A percentile compares a stretch with the other conserved stretches of the same genome.
These are phyloP conservation scores for Domatiomyces globalis DNA, from an alignment of 2,329 filamentous ascomycete species.

Conservation along the genomic window DNA sequence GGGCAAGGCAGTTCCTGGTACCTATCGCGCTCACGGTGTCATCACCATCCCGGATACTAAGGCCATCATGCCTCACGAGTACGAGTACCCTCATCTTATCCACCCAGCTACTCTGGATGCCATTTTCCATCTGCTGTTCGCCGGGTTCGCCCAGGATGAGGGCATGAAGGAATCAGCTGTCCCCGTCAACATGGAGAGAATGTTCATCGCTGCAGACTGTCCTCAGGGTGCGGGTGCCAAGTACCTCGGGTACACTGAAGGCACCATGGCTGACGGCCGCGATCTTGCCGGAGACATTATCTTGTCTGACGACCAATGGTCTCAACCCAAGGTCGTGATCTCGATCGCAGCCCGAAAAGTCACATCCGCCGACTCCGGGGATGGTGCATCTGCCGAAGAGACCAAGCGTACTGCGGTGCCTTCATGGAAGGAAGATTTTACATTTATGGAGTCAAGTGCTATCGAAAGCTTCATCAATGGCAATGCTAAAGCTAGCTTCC, in stretches of 20 bases:
- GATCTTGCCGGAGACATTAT: constrained; percentile 2
- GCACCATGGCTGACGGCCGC: neutral
- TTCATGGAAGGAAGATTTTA: neutral
- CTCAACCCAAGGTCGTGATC: constrained; percentile 1
- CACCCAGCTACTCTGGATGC: constrained; percentile 24
- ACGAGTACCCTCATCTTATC: constrained; percentile 19
- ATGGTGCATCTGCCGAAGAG: neutral
- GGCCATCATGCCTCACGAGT: constrained; percentile 20
- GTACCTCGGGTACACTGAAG: constrained; percentile 3
- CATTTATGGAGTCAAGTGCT: neutral
- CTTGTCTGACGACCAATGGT: constrained; percentile 1
- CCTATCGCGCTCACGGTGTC: constrained; percentile 12
- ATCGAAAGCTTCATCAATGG: neutral
- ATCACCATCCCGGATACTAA: constrained; percentile 19
- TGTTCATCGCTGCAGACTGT: constrained; percentile 5
- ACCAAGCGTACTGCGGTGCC: neutral
- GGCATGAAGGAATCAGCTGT: constrained; percentile 6
- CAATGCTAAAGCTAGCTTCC: neutral
- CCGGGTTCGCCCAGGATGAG: constrained; percentile 7
- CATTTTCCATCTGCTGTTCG: constrained; percentile 21
- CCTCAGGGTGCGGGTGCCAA: constrained; percentile 8
- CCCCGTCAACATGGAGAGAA: constrained; percentile 5
- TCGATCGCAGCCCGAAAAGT: neutral
- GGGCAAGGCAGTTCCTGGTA: constrained; percentile 7
- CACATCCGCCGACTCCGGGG: neutral